A percentile compares a stretch with the other conserved stretches of the same genome.
Evolutionary conservation across 768 basidiomycete species (phyloP).

Genomic region (Boletus patriciae): DNA sequence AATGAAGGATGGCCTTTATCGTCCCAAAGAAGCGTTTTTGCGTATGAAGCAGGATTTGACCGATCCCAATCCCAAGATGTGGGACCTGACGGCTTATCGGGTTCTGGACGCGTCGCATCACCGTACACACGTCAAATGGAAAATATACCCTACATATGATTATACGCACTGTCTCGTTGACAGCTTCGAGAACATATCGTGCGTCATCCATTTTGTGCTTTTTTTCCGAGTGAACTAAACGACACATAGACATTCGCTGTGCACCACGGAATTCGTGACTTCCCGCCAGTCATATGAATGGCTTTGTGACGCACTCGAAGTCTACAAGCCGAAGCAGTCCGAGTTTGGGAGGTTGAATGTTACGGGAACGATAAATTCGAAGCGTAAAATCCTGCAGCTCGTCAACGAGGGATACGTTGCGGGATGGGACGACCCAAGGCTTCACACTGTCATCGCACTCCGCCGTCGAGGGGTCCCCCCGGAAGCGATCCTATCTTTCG

Average conservation of each 20-base stretch:
- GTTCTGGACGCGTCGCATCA: constrained; percentile 91
- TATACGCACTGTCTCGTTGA: constrained; percentile 98
- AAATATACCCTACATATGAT: constrained; percentile 97
- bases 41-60: constrained; percentile 97
- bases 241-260: constrained; percentile 81
- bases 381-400: constrained; percentile 88
- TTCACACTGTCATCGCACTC: constrained; percentile 95
- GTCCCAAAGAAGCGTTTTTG: constrained; percentile 87
- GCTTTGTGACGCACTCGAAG: constrained; percentile 96
- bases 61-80: constrained; percentile 97
- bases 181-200: constrained; percentile 99
- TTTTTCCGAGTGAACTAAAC: not conserved
- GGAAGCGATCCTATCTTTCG: constrained; percentile 90
- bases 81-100: constrained; percentile 97
- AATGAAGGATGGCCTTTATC: constrained; percentile 90
- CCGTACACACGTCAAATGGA: constrained; percentile 91
- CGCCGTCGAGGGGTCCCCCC: constrained; percentile 96
- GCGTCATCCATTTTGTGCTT: constrained; percentile 36
- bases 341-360: constrained; percentile 93
- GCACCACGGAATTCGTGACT: constrained; percentile 93
- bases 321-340: constrained; percentile 96
- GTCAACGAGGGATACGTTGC: constrained; percentile 82
- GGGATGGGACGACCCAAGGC: constrained; percentile 97
- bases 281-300: constrained; percentile 98
- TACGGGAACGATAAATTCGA: constrained; percentile 95